Evolutionary conservation across 1,139 yeast genomes (phyloP), one percentile per base, ranked within the genome.

Genomic region (Saccharomyces hybrid): DNA sequence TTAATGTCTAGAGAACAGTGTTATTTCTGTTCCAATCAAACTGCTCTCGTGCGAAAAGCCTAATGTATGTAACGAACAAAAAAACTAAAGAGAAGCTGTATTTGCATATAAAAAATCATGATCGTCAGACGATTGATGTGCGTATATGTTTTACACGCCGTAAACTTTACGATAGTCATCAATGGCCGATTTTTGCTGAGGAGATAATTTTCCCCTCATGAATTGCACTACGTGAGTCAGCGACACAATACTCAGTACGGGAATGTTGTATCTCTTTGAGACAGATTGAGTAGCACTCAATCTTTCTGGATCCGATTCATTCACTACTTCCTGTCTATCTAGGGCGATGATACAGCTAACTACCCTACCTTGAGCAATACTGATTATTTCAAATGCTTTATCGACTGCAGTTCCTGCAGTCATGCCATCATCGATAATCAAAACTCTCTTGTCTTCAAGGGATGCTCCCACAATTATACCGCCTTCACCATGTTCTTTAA

Each of bases 371-470:
- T 81, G 76, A 63, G 84, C 93, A 27, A 69, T 75, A 30, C 76
- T 76, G 65, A 93, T 89, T 64, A 93, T 87, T 53, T 79, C 83
- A 63, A 88, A 86, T 0, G 98, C 97, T 73, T 93, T 98, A 65
- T 86, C 87, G 69, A 91, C 89, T 53, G 99, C 98, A 56, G 98
- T 93, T 46, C 99, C 99, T 2, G 98, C 98, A 57, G 98, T 91
- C 83, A 93, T 91, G 52, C 91, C 97, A 67, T 93, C 98, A 72
- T 93, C 98, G 60, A 93, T 89, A 64, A 93, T 86, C 65, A 91
- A 76, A 32, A 90, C 81, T 58, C 78, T 78, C 71, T 90, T 86
- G 54, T 80, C 86, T 58, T 78, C 78, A 64, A 93, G 78, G 3
- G 81, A 73, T 49, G 88, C 82, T 32, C 99, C 99, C 44, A 93